Conservation (phyloP, 331 rosid genomes). For the Acacia concinna region DNA sequence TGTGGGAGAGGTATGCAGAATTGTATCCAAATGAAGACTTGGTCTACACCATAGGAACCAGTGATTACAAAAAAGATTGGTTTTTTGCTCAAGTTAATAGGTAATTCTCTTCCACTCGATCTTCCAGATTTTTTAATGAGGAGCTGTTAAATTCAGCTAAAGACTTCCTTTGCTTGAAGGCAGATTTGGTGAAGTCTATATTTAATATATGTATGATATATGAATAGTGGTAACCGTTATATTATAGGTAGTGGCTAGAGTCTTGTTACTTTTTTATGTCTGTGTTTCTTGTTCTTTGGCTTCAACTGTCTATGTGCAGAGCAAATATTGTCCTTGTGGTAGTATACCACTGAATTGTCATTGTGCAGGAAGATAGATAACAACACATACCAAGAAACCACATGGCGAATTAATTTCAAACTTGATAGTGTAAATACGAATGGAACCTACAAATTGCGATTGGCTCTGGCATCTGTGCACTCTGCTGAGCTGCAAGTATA, state of each 20-base stretch:
- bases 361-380: slow-evolving; percentile 51
- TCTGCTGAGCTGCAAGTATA: slow-evolving; percentile 57
- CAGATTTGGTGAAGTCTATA: not conserved
- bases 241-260: not conserved
- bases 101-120: slow-evolving; percentile 27
- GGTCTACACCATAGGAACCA: slow-evolving; percentile 52
- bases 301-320: not conserved
- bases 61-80: slow-evolving; percentile 68
- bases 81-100: slow-evolving; percentile 75
- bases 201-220: too few species aligned
- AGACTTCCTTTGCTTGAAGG: not conserved
- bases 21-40: slow-evolving; percentile 65
- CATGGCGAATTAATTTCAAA: slow-evolving; percentile 66
- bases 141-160: not conserved
- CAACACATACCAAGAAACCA: slow-evolving; percentile 54
- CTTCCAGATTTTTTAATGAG: not conserved
- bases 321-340: not conserved
- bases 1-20: slow-evolving; percentile 72
- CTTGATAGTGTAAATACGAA: slow-evolving; percentile 38
- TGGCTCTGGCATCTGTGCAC: slow-evolving; percentile 74
- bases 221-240: not conserved
- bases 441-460: slow-evolving; percentile 48
- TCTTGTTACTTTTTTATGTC: not conserved
- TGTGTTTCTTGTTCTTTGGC: not conserved
- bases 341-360: not conserved